Evolutionary conservation across 371 early-diverging fungal genomes (phyloP).

Genomic region (Umbelopsis sp.): DNA sequence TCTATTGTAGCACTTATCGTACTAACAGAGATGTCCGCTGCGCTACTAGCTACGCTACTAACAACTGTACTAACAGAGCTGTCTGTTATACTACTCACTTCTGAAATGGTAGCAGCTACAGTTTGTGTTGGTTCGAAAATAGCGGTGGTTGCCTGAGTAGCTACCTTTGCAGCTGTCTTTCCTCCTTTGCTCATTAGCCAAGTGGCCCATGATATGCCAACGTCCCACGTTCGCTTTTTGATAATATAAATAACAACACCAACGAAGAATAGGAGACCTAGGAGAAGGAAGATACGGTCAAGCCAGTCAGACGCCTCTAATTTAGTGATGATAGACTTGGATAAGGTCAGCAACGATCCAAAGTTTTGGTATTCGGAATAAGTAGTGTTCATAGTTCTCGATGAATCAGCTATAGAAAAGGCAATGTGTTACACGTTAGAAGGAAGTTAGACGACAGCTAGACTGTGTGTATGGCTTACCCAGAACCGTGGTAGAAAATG

Average conservation of each 20-base stretch:
- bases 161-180: background rate
- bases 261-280: constrained; percentile 67
- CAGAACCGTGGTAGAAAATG: constrained; percentile 63
- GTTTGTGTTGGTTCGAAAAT: background rate
- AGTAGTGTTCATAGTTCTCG: constrained; percentile 58
- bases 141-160: background rate
- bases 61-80: background rate
- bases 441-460: background rate
- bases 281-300: constrained; percentile 66
- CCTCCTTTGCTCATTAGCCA: constrained; percentile 41
- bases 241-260: constrained; percentile 68
- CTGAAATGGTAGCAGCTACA: background rate
- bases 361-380: constrained; percentile 65
- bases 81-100: background rate
- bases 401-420: constrained; percentile 60
- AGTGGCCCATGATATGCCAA: constrained; percentile 57
- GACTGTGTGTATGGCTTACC: constrained; percentile 43
- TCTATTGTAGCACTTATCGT: background rate
- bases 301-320: constrained; percentile 76
- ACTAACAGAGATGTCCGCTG: background rate
- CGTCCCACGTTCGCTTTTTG: constrained; percentile 70
- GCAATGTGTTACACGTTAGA: background rate
- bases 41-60: background rate
- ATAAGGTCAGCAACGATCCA: constrained; percentile 60
- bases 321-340: constrained; percentile 67